A percentile compares a stretch with the other conserved stretches of the same genome.
These are phyloP conservation scores for Diaporthe australafricana DNA, from an alignment of 2,329 filamentous ascomycete species.

Conservation along the genomic window DNA sequence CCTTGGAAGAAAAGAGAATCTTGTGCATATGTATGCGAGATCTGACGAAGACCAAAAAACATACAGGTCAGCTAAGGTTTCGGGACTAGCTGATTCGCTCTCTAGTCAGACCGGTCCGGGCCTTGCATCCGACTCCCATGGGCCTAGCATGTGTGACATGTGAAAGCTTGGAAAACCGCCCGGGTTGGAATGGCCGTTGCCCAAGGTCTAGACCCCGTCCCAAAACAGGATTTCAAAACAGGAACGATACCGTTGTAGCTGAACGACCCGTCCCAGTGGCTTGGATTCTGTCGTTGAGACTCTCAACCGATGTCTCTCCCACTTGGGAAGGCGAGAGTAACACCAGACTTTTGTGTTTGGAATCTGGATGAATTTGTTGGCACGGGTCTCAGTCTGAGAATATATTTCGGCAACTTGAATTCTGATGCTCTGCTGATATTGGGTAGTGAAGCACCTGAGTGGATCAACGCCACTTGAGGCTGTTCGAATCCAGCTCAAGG, in stretches of 20 bases:
- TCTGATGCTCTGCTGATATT: not conserved
- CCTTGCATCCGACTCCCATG: not conserved
- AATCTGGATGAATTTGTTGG: not conserved
- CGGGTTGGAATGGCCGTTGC: not conserved
- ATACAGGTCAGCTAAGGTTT: not conserved
- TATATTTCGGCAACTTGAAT: too few relatives aligned
- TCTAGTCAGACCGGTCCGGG: conserved; percentile 12
- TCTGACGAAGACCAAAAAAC: not conserved
- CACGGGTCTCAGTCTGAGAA: not conserved
- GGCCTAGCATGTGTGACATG: not conserved
- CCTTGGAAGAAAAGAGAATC: not conserved
- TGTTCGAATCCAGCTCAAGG: not conserved
- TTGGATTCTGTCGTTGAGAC: not conserved
- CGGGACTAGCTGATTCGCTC: conserved; percentile 1
- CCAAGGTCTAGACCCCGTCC: not conserved
- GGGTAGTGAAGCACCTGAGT: not conserved
- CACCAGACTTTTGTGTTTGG: not conserved
- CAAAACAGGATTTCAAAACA: not conserved
- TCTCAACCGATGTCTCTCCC: too few relatives aligned
- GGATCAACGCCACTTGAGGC: not conserved
- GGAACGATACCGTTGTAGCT: too few relatives aligned
- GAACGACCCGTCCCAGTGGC: too few relatives aligned
- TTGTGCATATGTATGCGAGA: conserved; percentile 11
- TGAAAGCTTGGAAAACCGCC: not conserved
- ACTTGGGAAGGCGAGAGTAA: not conserved